A percentile compares a stretch with the other conserved stretches of the same genome.
Evolutionary conservation across 257 asterid species (phyloP).

Genomic region (Plectranthus barbatus): DNA sequence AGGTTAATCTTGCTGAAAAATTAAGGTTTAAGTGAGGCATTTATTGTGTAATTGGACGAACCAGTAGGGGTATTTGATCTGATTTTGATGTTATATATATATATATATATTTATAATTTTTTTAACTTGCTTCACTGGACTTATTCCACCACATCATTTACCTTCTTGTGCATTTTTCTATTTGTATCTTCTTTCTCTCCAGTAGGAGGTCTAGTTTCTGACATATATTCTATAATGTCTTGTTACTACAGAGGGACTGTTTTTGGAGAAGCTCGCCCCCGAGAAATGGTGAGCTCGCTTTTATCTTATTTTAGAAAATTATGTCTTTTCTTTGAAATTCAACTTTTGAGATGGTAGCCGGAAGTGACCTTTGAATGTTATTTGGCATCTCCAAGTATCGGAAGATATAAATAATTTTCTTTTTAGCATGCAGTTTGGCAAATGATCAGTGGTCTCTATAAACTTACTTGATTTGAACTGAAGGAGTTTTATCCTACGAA

Average conservation of each 20-base stretch:
- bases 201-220: slow-evolving; percentile 14
- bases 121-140: background rate
- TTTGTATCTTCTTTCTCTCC: slow-evolving; percentile 5
- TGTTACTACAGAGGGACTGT: slow-evolving; percentile 51
- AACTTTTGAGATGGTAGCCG: background rate
- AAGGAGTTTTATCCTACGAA: background rate
- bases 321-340: background rate
- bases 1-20: background rate
- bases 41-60: no score
- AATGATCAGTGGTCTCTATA: background rate
- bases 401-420: background rate
- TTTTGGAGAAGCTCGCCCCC: slow-evolving; percentile 79
- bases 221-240: slow-evolving; percentile 16
- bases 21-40: background rate
- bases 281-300: slow-evolving; percentile 61
- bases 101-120: no score
- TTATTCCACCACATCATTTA: background rate
- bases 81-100: background rate
- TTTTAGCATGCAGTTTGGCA: no score
- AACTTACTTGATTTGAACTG: background rate
- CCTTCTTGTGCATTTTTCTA: background rate
- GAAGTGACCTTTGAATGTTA: background rate
- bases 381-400: background rate
- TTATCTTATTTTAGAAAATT: background rate
- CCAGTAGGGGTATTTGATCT: slow-evolving; percentile 4